Conservation (phyloP, 768 basidiomycete genomes). For the Thelephora ganbajun region DNA sequence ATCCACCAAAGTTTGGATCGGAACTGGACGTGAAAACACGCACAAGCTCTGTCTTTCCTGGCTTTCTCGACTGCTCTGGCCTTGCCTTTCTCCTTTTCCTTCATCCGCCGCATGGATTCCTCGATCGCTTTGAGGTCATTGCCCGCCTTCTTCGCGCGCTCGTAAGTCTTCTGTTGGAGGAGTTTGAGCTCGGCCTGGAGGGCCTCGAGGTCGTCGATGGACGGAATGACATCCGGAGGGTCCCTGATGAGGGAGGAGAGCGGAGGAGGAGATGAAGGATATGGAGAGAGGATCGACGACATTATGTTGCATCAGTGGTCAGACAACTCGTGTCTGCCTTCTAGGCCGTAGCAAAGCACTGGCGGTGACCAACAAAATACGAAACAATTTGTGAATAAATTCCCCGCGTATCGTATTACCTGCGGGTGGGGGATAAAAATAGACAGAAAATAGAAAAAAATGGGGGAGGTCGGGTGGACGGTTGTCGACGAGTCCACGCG, state of each 20-base stretch:
- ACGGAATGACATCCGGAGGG: slow-evolving; percentile 50
- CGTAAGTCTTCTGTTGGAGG: slow-evolving; percentile 38
- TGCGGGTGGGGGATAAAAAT: no score
- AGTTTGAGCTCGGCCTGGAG: slow-evolving; percentile 47
- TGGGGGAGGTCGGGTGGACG: no score
- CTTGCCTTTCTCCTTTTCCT: slow-evolving; percentile 65
- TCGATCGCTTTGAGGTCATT: slow-evolving; percentile 64
- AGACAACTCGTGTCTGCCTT: no score
- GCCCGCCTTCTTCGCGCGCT: slow-evolving; percentile 59
- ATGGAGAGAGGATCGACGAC: slow-evolving; percentile 47
- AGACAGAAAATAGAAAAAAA: no score
- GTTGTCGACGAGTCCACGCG: no score
- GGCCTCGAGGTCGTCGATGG: slow-evolving; percentile 55
- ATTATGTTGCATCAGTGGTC: slow-evolving; percentile 21
- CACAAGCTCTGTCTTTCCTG: slow-evolving; percentile 66
- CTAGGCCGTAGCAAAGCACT: no score
- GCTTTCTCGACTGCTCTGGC: slow-evolving; percentile 57
- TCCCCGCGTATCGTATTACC: no score
- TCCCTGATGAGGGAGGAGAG: slow-evolving; percentile 51
- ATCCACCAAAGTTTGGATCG: slow-evolving; percentile 5
- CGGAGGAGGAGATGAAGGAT: slow-evolving; percentile 30
- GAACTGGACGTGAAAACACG: slow-evolving; percentile 19
- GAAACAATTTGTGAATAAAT: no score
- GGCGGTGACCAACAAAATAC: no score
- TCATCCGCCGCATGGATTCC: slow-evolving; percentile 63